These are phyloP conservation scores for Dioszegia hungarica DNA, from an alignment of 768 basidiomycete species.

Conservation along the genomic window DNA sequence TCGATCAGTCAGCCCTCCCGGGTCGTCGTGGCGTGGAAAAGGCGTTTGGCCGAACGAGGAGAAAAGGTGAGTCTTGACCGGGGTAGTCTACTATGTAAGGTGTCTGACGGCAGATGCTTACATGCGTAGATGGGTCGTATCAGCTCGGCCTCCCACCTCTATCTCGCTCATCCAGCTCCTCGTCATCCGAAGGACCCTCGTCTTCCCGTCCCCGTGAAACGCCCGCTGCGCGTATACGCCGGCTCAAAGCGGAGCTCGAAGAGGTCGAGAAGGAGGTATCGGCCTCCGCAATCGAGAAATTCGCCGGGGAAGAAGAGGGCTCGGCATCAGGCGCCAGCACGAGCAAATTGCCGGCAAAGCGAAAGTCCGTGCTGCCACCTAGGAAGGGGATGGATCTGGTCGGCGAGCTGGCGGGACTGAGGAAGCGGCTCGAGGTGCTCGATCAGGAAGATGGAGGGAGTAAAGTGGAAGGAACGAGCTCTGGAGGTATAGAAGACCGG, in stretches of 20 bases:
- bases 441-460: constrained; percentile 10
- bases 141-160: constrained; percentile 36
- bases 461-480: not conserved
- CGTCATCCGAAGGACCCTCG: constrained; percentile 13
- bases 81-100: not conserved
- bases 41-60: constrained; percentile 34
- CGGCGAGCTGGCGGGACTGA: constrained; percentile 15
- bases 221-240: constrained; percentile 45
- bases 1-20: constrained; percentile 31
- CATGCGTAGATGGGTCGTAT: constrained; percentile 10
- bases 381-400: constrained; percentile 25
- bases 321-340: no score
- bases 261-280: constrained; percentile 59
- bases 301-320: no score
- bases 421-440: constrained; percentile 21
- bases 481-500: not conserved
- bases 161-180: constrained; percentile 9
- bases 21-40: constrained; percentile 28
- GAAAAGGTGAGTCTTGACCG: not conserved
- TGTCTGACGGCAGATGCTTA: not conserved
- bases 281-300: no score
- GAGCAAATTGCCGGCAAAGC: no score
- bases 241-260: constrained; percentile 70
- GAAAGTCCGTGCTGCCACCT: constrained; percentile 53
- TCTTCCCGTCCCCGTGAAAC: constrained; percentile 36